phyloP scores from a whole-genome alignment of 208 protist genomes.

The Crithidia acanthocephali region DNA sequence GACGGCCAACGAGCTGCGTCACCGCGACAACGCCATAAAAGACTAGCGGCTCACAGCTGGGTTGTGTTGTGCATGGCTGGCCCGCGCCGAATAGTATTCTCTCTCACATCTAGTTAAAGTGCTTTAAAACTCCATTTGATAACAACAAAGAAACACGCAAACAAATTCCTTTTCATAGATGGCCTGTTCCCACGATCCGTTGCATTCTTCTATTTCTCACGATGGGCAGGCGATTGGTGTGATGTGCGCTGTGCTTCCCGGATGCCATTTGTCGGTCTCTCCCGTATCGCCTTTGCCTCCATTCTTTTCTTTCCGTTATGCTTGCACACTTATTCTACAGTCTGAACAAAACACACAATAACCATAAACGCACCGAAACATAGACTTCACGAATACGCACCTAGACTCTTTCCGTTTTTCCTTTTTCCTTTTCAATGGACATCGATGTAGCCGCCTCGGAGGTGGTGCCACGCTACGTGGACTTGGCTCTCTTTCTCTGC shows the following conservation, averaged over 20 bases:
- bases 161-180: neutral
- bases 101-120: neutral
- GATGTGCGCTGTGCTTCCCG: neutral
- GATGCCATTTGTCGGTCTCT: too few relatives aligned
- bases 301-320: neutral
- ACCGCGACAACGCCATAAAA: constrained; percentile 43
- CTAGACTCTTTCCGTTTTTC: neutral
- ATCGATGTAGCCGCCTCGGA: constrained; percentile 23
- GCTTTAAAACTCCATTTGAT: neutral
- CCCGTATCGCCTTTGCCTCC: neutral
- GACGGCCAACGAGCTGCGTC: constrained; percentile 45
- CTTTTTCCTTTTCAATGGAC: constrained; percentile 13
- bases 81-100: too few relatives aligned
- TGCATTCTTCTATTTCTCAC: neutral
- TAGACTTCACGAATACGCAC: too few relatives aligned
- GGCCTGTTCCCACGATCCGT: neutral
- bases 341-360: too few relatives aligned
- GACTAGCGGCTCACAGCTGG: constrained; percentile 31
- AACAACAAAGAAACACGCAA: neutral
- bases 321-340: too few relatives aligned
- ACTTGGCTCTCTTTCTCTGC: constrained; percentile 70
- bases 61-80: neutral
- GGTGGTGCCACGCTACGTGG: constrained; percentile 46
- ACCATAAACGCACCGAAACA: too few relatives aligned
- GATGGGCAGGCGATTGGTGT: neutral